Evolutionary conservation across 257 asterid genomes (phyloP), one percentile per base, ranked within the genome.

Genomic region (Cruciata laevipes): DNA sequence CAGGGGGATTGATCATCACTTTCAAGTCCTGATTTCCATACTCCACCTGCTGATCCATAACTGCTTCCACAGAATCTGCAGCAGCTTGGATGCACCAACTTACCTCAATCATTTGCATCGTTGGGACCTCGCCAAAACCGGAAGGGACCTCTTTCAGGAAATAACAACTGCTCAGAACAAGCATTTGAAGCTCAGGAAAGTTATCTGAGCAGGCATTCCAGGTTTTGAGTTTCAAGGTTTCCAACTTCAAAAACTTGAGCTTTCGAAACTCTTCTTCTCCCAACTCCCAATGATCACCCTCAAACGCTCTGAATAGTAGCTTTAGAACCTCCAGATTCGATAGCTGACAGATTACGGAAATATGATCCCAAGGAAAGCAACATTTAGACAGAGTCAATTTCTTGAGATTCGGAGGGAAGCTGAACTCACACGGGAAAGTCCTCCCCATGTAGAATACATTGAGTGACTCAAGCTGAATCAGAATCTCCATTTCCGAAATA

Each of bases 391-490:
- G 68, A 16, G 67, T 67, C 52, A 67, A 17, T 38, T 71, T 71
- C 44, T 52, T 67, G 21, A 76, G 71, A 57, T 68, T 67, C 13
- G 24, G 5, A n/a, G 77, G 76, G 62, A 76, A 67, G 33, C 59
- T 18, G 33, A 69, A 57, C 38, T 37, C 77, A 30, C 42, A 20
- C 5, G 51, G 71, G 32, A 3, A 37, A 2, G 4, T 21, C 31
- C 8, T 9, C 2, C 18, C 56, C 21, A 8, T 38, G 47, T 38
- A 8, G 47, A 0, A 31, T 17, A 76, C 33, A 24, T 71, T 67
- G 12, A 76, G 71, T 11, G 73, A 51, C 31, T 61, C 64, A 7
- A 76, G 76, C 3, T 32, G 72, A 71, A 6, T 9, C 25, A 76
- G 11, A 51, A 18, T 25, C 25, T 27, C 64, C 58, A 71, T 8